Evolutionary conservation across 306 rosid species (phyloP), one percentile per base, ranked within the genome.

Genomic region (Begonia fuchsioides): DNA sequence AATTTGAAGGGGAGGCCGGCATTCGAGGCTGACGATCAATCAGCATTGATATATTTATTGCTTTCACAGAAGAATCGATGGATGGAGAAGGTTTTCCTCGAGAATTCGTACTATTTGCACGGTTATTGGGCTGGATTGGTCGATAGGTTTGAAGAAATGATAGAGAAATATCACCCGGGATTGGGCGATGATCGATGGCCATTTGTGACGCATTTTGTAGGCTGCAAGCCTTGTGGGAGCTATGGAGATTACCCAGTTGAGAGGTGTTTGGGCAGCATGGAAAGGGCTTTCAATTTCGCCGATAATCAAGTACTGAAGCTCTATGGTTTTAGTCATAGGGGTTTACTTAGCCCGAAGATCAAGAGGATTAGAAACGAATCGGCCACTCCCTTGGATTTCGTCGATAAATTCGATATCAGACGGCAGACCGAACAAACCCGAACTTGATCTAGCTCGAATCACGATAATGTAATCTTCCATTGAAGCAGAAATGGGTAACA

Each of bases 81-180:
- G 26, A 19, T 19, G 26, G 26, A 19, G 26, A 92, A 85, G 87
- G 94, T 79, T 38, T 92, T 79, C 39, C 72, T 92, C 13, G 98
- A 92, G 76, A 92, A 92, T 62, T 76, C 96, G 0, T 92, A 67
- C 67, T 92, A 92, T 62, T 68, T 92, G 79, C 98, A 92, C 4
- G 98, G 98, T 8, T 92, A 85, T 40, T 92, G 98, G 98, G 96
- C 93, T 0, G 98, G 98, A 3, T 73, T 92, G 73, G 98, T 92
- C 14, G 98, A 92, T 64, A 68, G 94, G 64, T 92, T 81, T 3
- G 98, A 92, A 51, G 98, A 85, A 77, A 92, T 92, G 98, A 65
- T 79, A 1, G 94, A 92, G 79, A 92, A 92, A 81, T 92, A 92
- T 64, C 90, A 81, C 53, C 96, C n/a, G n/a, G n/a, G n/a, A n/a